A percentile compares a stretch with the other conserved stretches of the same genome.
Conservation (phyloP, 805 yeast species). For the Ogataea trehaloabstinens region DNA sequence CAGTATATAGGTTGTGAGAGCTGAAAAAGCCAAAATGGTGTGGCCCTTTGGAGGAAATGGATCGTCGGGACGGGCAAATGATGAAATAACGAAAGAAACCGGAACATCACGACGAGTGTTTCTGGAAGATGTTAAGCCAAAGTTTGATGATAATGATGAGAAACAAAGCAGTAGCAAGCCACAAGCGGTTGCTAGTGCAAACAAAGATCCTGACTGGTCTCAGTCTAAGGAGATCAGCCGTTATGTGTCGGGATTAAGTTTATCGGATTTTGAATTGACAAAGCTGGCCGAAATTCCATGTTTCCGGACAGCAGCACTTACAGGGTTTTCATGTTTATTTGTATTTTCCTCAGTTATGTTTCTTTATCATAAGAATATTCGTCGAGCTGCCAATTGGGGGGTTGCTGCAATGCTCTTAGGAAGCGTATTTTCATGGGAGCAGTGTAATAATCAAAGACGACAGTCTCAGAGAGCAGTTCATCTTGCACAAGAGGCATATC, state of each 20-base stretch:
- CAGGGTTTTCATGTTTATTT: constrained; percentile 72
- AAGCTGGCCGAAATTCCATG: constrained; percentile 65
- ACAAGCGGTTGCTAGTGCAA: not conserved
- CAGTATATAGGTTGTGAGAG: too few relatives aligned
- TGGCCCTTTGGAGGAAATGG: too few relatives aligned
- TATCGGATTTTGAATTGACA: constrained; percentile 51
- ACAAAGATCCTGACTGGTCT: constrained; percentile 11
- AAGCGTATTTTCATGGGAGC: constrained; percentile 87
- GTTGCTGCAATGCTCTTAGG: constrained; percentile 78
- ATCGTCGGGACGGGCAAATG: too few relatives aligned
- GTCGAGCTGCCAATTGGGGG: constrained; percentile 76
- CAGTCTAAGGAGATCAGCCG: constrained; percentile 21
- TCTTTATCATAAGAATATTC: constrained; percentile 59
- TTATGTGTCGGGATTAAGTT: constrained; percentile 33
- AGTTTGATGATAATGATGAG: constrained; percentile 28
- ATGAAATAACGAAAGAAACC: too few relatives aligned
- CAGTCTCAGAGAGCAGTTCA: constrained; percentile 65
- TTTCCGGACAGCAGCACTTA: constrained; percentile 72
- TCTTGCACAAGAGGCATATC: constrained; percentile 55
- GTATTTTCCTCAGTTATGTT: constrained; percentile 68
- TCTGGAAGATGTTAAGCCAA: constrained; percentile 53
- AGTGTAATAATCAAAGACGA: constrained; percentile 72
- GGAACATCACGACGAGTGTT: constrained; percentile 30
- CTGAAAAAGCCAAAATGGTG: too few relatives aligned
- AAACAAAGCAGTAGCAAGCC: constrained; percentile 3